A percentile compares a stretch with the other conserved stretches of the same genome.
These are phyloP conservation scores for Asclepias syriaca DNA, from an alignment of 257 asterid genomes.

Conservation along the genomic window DNA sequence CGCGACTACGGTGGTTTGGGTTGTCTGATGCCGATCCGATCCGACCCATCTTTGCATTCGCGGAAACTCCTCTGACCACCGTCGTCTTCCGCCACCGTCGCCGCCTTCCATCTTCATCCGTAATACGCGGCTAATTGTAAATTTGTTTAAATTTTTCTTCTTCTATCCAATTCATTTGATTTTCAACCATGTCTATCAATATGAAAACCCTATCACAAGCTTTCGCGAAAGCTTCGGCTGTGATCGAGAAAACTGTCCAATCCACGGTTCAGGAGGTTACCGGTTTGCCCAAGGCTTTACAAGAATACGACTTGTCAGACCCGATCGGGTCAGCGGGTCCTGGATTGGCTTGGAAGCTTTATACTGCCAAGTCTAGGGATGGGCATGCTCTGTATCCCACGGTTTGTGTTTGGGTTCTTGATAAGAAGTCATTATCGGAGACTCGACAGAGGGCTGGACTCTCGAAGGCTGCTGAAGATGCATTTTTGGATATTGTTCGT, in stretches of 20 bases:
- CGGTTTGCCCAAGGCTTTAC: conserved; percentile 79
- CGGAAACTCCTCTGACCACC: not conserved
- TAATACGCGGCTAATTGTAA: not conserved
- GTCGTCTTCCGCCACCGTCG: not conserved
- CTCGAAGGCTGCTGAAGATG: conserved; percentile 84
- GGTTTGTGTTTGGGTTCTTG: conserved; percentile 90
- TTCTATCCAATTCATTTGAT: not conserved
- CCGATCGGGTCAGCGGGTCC: conserved; percentile 99
- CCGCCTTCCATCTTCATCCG: not conserved
- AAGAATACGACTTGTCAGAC: conserved; percentile 72
- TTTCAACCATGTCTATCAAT: conserved; percentile 61
- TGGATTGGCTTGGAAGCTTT: conserved; percentile 86
- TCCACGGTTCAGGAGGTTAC: conserved; percentile 96
- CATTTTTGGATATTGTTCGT: conserved; percentile 73
- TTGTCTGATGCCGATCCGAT: conserved; percentile 2
- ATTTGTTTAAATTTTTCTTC: no score
- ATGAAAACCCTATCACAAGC: conserved; percentile 93
- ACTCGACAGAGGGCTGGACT: conserved; percentile 82
- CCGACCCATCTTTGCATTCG: not conserved
- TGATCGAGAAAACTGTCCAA: conserved; percentile 93
- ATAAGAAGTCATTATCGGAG: conserved; percentile 75
- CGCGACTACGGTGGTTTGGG: conserved; percentile 6
- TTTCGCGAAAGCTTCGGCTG: conserved; percentile 95
- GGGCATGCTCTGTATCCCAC: conserved; percentile 72
- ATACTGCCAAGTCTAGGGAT: conserved; percentile 76